Conservation (phyloP, 768 basidiomycete species). For the Russula emetica region DNA sequence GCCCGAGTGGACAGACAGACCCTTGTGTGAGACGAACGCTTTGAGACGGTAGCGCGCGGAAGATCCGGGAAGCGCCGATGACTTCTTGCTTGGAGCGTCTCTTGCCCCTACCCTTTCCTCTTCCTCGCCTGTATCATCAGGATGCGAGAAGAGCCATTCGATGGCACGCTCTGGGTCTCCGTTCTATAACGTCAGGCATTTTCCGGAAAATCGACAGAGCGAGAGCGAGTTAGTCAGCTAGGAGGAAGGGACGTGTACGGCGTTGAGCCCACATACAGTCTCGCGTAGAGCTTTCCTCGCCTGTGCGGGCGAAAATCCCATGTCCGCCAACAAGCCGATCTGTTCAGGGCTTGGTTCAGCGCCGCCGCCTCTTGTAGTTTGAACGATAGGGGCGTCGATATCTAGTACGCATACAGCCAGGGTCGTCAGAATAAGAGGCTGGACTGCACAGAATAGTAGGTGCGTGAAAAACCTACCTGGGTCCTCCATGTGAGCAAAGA, state of each 20-base stretch:
- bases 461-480: conserved; percentile 48
- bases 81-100: neutral
- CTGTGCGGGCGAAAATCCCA: conserved; percentile 87
- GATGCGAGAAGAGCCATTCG: conserved; percentile 95
- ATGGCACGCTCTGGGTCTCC: conserved; percentile 81
- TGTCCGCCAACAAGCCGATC: conserved; percentile 71
- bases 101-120: neutral
- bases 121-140: conserved; percentile 76
- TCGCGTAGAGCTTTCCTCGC: conserved; percentile 83
- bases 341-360: conserved; percentile 66
- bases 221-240: neutral
- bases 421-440: neutral
- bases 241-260: neutral
- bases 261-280: conserved; percentile 51
- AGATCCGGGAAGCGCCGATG: conserved; percentile 23
- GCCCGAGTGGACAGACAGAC: conserved; percentile 90
- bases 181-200: conserved; percentile 39
- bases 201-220: neutral
- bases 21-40: conserved; percentile 97
- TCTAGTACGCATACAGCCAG: conserved; percentile 44
- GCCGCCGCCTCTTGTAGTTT: conserved; percentile 31
- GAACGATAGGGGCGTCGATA: conserved; percentile 74
- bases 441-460: neutral
- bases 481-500: conserved; percentile 94
- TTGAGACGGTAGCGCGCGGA: conserved; percentile 71